Percentiles rank a stretch among this genome's conserved stretches.
Conservation (phyloP, 1,139 yeast genomes). For the Suhomyces chickasaworum region DNA sequence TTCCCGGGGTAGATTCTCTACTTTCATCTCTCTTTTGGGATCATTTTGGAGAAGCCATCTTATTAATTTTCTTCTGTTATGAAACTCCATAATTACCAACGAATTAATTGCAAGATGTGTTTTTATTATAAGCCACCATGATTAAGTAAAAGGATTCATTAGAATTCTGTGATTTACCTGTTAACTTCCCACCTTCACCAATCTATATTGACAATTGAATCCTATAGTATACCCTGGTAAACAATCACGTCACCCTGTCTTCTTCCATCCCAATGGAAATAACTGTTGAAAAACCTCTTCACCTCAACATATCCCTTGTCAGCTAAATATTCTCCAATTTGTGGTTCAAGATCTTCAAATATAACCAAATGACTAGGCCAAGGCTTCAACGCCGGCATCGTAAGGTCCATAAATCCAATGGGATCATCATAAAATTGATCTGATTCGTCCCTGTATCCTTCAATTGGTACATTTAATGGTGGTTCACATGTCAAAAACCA, state of each 20-base stretch:
- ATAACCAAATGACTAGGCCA: slow-evolving; percentile 78
- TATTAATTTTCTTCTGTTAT: no score
- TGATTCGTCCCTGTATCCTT: slow-evolving; percentile 75
- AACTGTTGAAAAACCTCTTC: slow-evolving; percentile 70
- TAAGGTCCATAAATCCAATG: slow-evolving; percentile 32
- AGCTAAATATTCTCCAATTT: not conserved
- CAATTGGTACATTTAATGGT: slow-evolving; percentile 57
- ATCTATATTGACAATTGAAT: no score
- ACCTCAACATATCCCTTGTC: slow-evolving; percentile 44
- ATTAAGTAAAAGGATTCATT: no score
- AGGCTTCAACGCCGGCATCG: slow-evolving; percentile 21
- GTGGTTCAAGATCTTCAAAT: slow-evolving; percentile 59
- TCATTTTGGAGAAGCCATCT: no score
- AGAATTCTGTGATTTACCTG: no score
- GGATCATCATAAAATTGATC: slow-evolving; percentile 80
- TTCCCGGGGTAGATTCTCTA: no score
- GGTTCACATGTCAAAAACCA: slow-evolving; percentile 96
- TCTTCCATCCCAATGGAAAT: slow-evolving; percentile 85
- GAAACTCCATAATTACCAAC: no score
- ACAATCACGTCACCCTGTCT: slow-evolving; percentile 78
- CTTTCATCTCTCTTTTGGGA: no score
- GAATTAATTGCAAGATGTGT: no score
- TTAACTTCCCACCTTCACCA: no score
- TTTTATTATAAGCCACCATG: no score
- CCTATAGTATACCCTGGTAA: slow-evolving; percentile 25